Percentiles rank a stretch among this genome's conserved stretches.
Conservation (phyloP, 2,329 filamentous ascomycete genomes). For the Sporothrix brunneoviolacea region DNA sequence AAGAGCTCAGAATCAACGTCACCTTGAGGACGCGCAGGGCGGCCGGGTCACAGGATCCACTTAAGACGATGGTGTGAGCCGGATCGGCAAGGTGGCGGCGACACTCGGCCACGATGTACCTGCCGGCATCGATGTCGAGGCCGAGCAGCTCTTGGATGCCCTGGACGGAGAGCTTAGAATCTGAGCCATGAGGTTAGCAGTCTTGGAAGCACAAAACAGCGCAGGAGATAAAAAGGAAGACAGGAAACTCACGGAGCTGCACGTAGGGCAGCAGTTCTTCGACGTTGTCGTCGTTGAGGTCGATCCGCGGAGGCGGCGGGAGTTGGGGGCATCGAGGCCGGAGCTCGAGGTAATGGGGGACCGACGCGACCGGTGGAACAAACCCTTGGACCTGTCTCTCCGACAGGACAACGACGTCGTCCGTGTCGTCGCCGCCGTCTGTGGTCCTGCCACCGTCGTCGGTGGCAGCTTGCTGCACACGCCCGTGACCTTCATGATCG, state of each 20-base stretch:
- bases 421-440: neutral
- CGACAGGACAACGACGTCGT: constrained; percentile 5
- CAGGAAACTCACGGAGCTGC: constrained; percentile 16
- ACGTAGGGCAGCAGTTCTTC: constrained; percentile 17
- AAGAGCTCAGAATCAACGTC: constrained; percentile 9
- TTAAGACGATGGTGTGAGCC: neutral
- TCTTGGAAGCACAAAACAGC: neutral
- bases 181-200: constrained; percentile 1
- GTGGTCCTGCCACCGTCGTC: neutral
- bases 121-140: constrained; percentile 3
- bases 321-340: constrained; percentile 16
- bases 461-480: neutral
- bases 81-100: constrained; percentile 10
- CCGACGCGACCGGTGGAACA: neutral
- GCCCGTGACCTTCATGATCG: constrained; percentile 11
- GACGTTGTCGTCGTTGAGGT: constrained; percentile 6
- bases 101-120: constrained; percentile 4
- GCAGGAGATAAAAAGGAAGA: neutral
- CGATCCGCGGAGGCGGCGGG: constrained; percentile 15
- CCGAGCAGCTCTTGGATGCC: constrained; percentile 13
- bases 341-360: constrained; percentile 16
- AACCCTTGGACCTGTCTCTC: neutral
- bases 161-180: constrained; percentile 7
- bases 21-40: constrained; percentile 16
- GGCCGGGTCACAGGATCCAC: constrained; percentile 9